Percentiles rank a stretch among this genome's conserved stretches.
Evolutionary conservation across 2,329 filamentous ascomycete species (phyloP).

Genomic region (Aspergillus viridinutans): DNA sequence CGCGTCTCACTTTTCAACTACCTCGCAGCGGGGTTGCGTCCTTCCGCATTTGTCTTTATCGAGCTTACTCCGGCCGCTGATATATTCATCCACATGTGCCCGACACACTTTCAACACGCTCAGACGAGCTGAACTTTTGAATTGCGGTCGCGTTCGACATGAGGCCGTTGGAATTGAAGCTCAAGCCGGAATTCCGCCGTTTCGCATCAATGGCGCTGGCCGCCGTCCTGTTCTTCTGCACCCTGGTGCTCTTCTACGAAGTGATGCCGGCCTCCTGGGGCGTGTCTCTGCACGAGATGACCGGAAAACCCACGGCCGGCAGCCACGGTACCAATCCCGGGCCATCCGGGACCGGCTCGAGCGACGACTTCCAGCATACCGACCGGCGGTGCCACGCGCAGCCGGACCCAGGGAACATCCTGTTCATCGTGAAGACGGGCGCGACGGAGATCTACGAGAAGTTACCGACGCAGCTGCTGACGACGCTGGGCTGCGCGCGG

Average conservation of each 20-base stretch:
- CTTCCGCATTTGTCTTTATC: not conserved
- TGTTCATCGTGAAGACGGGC: slow-evolving; percentile 56
- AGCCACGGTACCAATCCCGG: not conserved
- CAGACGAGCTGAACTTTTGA: not conserved
- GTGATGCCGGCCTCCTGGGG: not conserved
- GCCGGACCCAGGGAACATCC: slow-evolving; percentile 45
- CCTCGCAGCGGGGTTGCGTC: not conserved
- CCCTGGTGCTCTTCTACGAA: not conserved
- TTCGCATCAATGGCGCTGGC: not conserved
- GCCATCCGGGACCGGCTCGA: not conserved
- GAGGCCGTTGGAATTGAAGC: not conserved
- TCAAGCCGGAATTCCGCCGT: not conserved
- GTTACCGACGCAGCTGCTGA: slow-evolving; percentile 53
- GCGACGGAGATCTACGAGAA: slow-evolving; percentile 52
- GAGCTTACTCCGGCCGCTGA: not conserved
- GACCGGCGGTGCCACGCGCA: slow-evolving; percentile 37
- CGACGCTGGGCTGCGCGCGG: slow-evolving; percentile 47
- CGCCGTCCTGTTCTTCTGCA: not conserved
- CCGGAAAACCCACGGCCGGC: not conserved
- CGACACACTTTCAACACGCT: not conserved
- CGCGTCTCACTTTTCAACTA: not conserved
- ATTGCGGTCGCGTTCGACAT: not conserved
- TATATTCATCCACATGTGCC: not conserved
- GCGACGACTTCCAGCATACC: not conserved
- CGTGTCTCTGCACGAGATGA: not conserved